Evolutionary conservation across 2,329 filamentous ascomycete genomes (phyloP), one percentile per base, ranked within the genome.

Genomic region (Aureobasidium lini): DNA sequence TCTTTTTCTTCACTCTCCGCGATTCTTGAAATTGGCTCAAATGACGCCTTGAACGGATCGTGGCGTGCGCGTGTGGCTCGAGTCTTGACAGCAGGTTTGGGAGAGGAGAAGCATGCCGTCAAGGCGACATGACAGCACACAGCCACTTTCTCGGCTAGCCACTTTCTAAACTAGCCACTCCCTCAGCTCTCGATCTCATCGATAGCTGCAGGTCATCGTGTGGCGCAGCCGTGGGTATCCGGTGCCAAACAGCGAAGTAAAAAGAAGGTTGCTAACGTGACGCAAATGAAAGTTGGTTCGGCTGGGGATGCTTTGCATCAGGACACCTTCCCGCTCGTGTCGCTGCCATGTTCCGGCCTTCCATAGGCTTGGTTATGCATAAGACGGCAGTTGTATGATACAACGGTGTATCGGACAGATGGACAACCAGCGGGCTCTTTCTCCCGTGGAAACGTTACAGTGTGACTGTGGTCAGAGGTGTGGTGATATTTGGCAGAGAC

Each of bases 221-320:
- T 57, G 54, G 54, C 54, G 32, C 43, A 39, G 54, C 43, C 13
- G 44, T 48, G n/a, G 34, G 40, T 16, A 57, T 44, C 29, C 16
- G 31, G 16, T 56, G 40, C 9, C 40, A 56, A 40, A 44, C 5
- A 32, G 18, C 15, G 36, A 15, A 32, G 39, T 6, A 11, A 18
- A n/a, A 52, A 32, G 23, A 54, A 54, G 50, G 50, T 54, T 54
- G 37, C 50, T 42, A 54, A 54, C 50, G 15, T 40, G 36, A 54
- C 43, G 50, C 50, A 37, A 13, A 52, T 34, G n/a, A 18, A 11
- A 36, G 39, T 16, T 36, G 50, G 28, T 8, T 43, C 23, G 39
- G 15, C 9, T 16, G 15, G 37, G 6, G 6, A 15, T 34, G 50
- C 37, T 42, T 53, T 32, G 36, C 36, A 42, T 40, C 36, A 23